phyloP scores from a whole-genome alignment of 768 basidiomycete species.

The Tubosaeta brunneosetosa region DNA sequence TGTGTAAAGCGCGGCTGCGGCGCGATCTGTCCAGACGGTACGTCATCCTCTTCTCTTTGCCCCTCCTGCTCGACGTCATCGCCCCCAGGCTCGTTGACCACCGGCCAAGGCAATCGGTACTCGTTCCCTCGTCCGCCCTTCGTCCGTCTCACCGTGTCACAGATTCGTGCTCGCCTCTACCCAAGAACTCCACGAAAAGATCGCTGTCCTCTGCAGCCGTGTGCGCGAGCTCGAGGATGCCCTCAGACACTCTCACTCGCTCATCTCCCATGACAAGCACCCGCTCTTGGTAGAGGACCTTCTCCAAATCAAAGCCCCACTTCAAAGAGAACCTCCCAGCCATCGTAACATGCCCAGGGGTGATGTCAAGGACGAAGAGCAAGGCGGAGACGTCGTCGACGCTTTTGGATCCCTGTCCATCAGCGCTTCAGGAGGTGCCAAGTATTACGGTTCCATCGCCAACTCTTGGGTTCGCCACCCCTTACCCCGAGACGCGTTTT shows the following conservation, averaged over 20 bases:
- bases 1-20: slow-evolving; percentile 78
- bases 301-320: slow-evolving; percentile 68
- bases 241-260: slow-evolving; percentile 54
- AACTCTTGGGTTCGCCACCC: slow-evolving; percentile 58
- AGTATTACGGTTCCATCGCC: slow-evolving; percentile 72
- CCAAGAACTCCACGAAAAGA: slow-evolving; percentile 80
- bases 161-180: slow-evolving; percentile 79
- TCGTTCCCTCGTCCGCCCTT: slow-evolving; percentile 7
- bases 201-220: slow-evolving; percentile 64
- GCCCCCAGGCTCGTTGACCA: slow-evolving; percentile 64
- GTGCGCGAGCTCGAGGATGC: slow-evolving; percentile 76
- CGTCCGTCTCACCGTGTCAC: slow-evolving; percentile 3
- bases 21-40: slow-evolving; percentile 78
- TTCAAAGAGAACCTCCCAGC: slow-evolving; percentile 58
- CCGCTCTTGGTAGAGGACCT: slow-evolving; percentile 69
- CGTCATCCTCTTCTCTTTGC: slow-evolving; percentile 22
- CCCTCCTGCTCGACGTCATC: slow-evolving; percentile 15
- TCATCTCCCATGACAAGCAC: slow-evolving; percentile 55
- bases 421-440: slow-evolving; percentile 64
- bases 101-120: slow-evolving; percentile 78
- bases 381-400: slow-evolving; percentile 64
- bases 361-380: slow-evolving; percentile 57
- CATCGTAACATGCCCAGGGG: slow-evolving; percentile 35
- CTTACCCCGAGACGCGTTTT: neutral
- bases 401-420: slow-evolving; percentile 80